Percentiles rank a stretch among this genome's conserved stretches.
phyloP scores from a whole-genome alignment of 2,329 filamentous ascomycete genomes.

The Aotearoamyces nothofagi region DNA sequence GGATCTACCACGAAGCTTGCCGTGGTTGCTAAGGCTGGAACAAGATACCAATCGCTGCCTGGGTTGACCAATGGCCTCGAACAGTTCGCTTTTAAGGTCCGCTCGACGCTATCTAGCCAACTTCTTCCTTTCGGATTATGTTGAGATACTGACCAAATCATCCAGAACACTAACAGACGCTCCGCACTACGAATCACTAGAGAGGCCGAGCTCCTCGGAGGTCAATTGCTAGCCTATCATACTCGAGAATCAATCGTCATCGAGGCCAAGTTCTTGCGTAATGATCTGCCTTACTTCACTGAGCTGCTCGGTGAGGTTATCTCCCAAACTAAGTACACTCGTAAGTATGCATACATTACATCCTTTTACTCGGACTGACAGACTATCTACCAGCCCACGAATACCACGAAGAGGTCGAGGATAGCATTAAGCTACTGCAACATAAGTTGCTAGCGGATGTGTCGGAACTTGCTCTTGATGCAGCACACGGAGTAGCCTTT shows the following conservation, averaged over 20 bases:
- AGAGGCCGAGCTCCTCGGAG: constrained; percentile 90
- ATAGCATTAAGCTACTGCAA: constrained; percentile 64
- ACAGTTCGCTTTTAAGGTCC: constrained; percentile 90
- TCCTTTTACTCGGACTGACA: constrained; percentile 7
- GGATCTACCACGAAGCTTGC: constrained; percentile 84
- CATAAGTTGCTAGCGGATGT: constrained; percentile 50
- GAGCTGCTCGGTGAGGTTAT: constrained; percentile 90
- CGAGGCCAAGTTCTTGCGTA: constrained; percentile 85
- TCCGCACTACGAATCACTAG: constrained; percentile 85
- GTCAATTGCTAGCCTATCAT: constrained; percentile 75
- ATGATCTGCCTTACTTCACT: constrained; percentile 93
- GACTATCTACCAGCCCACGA: constrained; percentile 53
- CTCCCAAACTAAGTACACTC: constrained; percentile 71
- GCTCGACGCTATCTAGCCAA: constrained; percentile 3
- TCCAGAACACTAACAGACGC: constrained; percentile 69
- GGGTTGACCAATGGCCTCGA: constrained; percentile 82
- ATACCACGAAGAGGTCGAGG: constrained; percentile 75
- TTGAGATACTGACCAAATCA: constrained; percentile 2
- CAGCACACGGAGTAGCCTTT: constrained; percentile 76
- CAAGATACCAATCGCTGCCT: constrained; percentile 78
- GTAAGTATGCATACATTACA: constrained; percentile 28
- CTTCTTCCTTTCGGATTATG: neutral
- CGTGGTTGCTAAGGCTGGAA: constrained; percentile 85
- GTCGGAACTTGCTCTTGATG: constrained; percentile 62
- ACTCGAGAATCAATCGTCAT: constrained; percentile 87